Evolutionary conservation across 768 basidiomycete genomes (phyloP), one percentile per base, ranked within the genome.

Genomic region (Kwoniella heveanensis): DNA sequence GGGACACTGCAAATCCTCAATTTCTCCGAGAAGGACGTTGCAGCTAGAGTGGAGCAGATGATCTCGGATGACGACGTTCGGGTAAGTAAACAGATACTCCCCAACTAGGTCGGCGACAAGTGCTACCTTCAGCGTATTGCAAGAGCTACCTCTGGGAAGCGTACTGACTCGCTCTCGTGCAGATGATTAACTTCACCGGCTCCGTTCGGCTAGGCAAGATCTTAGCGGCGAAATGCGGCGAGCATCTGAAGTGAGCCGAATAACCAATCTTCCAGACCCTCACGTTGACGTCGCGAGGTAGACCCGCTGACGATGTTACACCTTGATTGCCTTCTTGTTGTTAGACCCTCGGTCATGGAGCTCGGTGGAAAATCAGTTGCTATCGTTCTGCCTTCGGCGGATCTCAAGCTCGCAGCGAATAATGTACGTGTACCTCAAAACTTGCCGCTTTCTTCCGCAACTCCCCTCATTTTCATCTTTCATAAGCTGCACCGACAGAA

Each of bases 1-100:
- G 87, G 86, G 6, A 86, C 86, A 7, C 68, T 88, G 6, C 87
- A 88, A 67, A 84, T 71, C 30, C 47, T 74, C 13, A 60, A 74
- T 50, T 71, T 62, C 36, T 63, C 68, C 1, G 70, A 71, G 19
- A 55, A 63, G 13, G 62, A 71, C n/a, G 70, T 69, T 1, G 65
- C 56, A 8, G 59, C 56, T 1, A 36, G 73, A 36, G 62, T 74
- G 21, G 68, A 70, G 39, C 73, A 74, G 44, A 39, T 71, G 19
- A 71, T 74, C 53, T 52, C 70, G 9, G 46, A 71, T 65, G 55
- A 58, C 0, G 62, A 68, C 47, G 60, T 74, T 9, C 57, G 67
- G 27, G 70, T 74, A 46, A 47, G 69, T 68, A 15, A 17, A 21
- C 21, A 51, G 13, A 25, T 13, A 12, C 37, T 53, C 29, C 17